Base-by-base conservation (phyloP, 768 basidiomycete species). In the Termitomyces sp. region DNA sequence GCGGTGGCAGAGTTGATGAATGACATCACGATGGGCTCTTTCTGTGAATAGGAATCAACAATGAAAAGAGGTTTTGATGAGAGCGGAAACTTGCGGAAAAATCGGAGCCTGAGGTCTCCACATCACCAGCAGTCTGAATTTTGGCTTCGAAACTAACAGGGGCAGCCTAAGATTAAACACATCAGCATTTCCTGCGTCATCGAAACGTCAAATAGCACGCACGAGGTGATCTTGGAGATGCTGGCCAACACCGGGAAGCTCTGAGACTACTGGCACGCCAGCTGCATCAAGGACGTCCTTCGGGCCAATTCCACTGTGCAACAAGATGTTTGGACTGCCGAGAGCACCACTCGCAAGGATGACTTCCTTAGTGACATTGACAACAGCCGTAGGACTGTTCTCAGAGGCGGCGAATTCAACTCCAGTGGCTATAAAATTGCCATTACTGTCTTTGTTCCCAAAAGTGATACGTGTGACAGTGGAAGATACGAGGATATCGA, bases 1-100 rank as follows among this genome's bases (percentile, higher is more conserved):
- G 80, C 80, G 40, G 81, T 81, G 4, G 84, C 85, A 35, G 81
- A 78, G 73, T 86, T 87, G 65, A 86, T 73, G 66, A 79, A 82
- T 3, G 83, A 85, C 15, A 76, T 62, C 67, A 81, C 82, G 54
- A 69, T 67, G 1, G 70, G 52, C 7, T 70, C 61, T 54, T 64
- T 67, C 67, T 73, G 43, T 40, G 28, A 3, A 44, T 23, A 3
- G 30, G 12, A 14, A 42, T n/a, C 19, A 14, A 19, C 28, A 19
- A 15, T 52, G 6, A 48, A 28, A 26, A 47, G 30, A 12, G 5
- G 9, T 55, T 8, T 37, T 8, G 43, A n/a, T 10, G 45, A 28
- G 48, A 41, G n/a, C 49, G 2, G n/a, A 41, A 31, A 53, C 65
- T 35, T 37, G 71, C 71, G 10, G 73, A 66, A 42, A 73, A 71